Conservation (phyloP, 306 rosid species). For the Trichosanthes cucumerina region DNA sequence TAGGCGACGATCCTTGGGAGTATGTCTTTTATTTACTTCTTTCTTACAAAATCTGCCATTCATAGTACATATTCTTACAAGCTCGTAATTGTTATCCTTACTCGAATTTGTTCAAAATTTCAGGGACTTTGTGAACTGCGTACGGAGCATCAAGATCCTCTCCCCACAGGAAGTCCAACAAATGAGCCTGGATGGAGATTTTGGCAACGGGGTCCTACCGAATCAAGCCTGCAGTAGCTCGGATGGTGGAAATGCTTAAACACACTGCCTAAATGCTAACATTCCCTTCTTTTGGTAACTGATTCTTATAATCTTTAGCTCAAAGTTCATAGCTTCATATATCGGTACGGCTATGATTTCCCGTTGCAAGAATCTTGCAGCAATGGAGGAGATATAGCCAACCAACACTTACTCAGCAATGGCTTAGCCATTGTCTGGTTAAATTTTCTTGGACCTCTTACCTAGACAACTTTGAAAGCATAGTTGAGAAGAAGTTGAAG, state of each 20-base stretch:
- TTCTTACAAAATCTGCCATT: background rate
- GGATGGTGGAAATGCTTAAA: slow-evolving; percentile 67
- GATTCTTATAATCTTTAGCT: slow-evolving; percentile 7
- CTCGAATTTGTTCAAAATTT: background rate
- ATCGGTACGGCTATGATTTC: background rate
- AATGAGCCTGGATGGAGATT: slow-evolving; percentile 90
- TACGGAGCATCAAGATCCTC: slow-evolving; percentile 81
- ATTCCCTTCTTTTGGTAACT: slow-evolving; percentile 17
- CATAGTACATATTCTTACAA: background rate
- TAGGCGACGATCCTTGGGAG: slow-evolving; percentile 99
- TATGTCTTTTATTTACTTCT: slow-evolving; percentile 25
- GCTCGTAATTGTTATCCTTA: background rate
- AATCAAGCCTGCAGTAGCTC: slow-evolving; percentile 98
- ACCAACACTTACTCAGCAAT: background rate
- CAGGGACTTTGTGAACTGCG: slow-evolving; percentile 95
- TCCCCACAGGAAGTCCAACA: slow-evolving; percentile 96
- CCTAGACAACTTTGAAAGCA: slow-evolving; percentile 7
- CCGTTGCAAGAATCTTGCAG: background rate
- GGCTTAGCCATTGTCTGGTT: background rate
- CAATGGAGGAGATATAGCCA: slow-evolving; percentile 4
- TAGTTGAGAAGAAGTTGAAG: slow-evolving; percentile 7
- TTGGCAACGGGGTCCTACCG: slow-evolving; percentile 52
- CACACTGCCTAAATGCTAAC: slow-evolving; percentile 31
- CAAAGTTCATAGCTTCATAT: background rate
- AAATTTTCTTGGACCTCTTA: background rate